Percentiles rank a stretch among this genome's conserved stretches.
Evolutionary conservation across 2,329 filamentous ascomycete species (phyloP).

Genomic region (Ustilaginoidea virens): DNA sequence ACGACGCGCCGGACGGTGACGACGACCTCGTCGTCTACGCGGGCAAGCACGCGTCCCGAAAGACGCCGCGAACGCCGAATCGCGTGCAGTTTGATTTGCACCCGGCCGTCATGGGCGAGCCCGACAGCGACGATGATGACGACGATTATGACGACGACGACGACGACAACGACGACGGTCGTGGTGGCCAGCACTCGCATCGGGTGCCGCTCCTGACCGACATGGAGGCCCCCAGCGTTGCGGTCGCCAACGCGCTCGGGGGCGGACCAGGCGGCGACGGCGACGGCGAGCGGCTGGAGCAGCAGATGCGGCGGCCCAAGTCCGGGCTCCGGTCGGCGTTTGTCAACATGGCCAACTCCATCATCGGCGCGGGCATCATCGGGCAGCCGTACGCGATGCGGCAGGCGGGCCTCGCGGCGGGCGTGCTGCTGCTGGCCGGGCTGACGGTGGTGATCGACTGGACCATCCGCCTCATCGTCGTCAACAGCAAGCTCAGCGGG

Average conservation of each 20-base stretch:
- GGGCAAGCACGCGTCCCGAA: constrained; percentile 6
- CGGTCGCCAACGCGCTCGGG: constrained; percentile 44
- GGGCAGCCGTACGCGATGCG: constrained; percentile 91
- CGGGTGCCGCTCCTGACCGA: constrained; percentile 62
- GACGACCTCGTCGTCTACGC: constrained; percentile 11
- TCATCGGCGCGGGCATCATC: constrained; percentile 67
- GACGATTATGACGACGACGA: constrained; percentile 6
- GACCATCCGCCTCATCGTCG: constrained; percentile 93
- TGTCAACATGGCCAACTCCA: constrained; percentile 99
- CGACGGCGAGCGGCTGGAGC: constrained; percentile 28
- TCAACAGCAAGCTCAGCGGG: constrained; percentile 93
- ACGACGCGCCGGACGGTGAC: constrained; percentile 10
- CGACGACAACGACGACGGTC: constrained; percentile 25
- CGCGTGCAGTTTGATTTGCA: constrained; percentile 59
- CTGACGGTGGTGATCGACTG: constrained; percentile 85
- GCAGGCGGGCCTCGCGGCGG: constrained; percentile 75
- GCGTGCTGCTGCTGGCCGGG: constrained; percentile 58
- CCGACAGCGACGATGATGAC: constrained; percentile 8
- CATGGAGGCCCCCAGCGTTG: constrained; percentile 64
- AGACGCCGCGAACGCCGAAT: constrained; percentile 35
- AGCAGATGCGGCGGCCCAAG: constrained; percentile 53
- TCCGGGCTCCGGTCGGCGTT: constrained; percentile 79
- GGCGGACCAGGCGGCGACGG: constrained; percentile 23
- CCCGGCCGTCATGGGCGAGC: constrained; percentile 24
- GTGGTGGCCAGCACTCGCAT: constrained; percentile 30